Base-by-base conservation (phyloP, 169 alveolate species). In the Plasmodium reichenowi region DNA sequence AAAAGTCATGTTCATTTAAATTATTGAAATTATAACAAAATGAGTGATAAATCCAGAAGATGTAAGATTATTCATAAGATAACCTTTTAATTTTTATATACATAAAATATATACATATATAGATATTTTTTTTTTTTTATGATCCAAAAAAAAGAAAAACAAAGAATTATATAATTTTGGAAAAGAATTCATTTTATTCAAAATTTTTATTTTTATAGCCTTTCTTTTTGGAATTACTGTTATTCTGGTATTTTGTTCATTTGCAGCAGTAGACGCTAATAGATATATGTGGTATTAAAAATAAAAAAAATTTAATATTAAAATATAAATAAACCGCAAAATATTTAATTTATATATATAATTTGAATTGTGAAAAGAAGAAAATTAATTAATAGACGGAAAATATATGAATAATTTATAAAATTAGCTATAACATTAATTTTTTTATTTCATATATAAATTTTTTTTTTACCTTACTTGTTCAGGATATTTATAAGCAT, bases 11-110 rank as follows among this genome's bases (percentile, higher is more conserved):
- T 38, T 38, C 47, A 5, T 38, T 38, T 38, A 38, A 38, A 38
- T 38, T 38, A 38, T 38, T 38, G 47, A 38, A 38, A 38, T 38
- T 6, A 64, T 52, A 29, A 50, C 38, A 78, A 78, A 78, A 78
- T 78, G 89, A 66, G 89, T 59, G 89, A 78, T 13, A 78, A 78
- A 78, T 78, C 89, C 89, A 78, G 89, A 60, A 64, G 89, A 78
- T 24, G 89, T 78, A 78, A 56, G 24, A 17, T 15, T 56, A 56
- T 17, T 12, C 7, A 15, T 3, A 56, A n/a, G 2, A 56, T 13
- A 56, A 56, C 17, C 22, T 56, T 56, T 38, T 6, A 38, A 38
- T 38, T 38, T 38, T 38, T 38, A 38, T 38, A 38, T 38, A 38
- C 47, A 38, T 38, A 38, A 5, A 38, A 38, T 0, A 38, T 38